These are phyloP conservation scores for Aspergillus sp. DNA, from an alignment of 2,329 filamentous ascomycete genomes.

Conservation along the genomic window DNA sequence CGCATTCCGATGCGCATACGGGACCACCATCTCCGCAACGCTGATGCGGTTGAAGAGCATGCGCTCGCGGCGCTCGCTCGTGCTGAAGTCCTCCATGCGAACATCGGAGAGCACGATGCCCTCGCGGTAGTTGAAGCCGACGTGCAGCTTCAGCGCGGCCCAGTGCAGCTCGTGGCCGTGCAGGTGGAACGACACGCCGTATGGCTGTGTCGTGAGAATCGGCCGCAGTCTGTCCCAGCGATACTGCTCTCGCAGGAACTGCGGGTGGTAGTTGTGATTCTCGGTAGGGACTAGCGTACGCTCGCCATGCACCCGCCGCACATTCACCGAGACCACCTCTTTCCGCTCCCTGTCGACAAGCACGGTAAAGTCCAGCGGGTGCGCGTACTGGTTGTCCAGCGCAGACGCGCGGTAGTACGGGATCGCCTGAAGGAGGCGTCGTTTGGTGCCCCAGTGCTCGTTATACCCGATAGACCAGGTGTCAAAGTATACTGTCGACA, in stretches of 20 bases:
- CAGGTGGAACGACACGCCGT: constrained; percentile 28
- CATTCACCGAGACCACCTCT: constrained; percentile 26
- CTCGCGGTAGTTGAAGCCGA: constrained; percentile 52
- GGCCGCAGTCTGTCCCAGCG: constrained; percentile 5
- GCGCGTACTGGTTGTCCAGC: constrained; percentile 32
- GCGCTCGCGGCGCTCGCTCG: constrained; percentile 22
- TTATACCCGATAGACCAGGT: constrained; percentile 38
- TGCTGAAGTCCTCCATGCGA: constrained; percentile 25
- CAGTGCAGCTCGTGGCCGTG: constrained; percentile 28
- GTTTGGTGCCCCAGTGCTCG: constrained; percentile 34
- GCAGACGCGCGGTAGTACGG: constrained; percentile 29
- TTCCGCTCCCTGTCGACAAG: constrained; percentile 27
- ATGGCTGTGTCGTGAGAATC: constrained; percentile 27
- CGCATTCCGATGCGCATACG: constrained; percentile 46
- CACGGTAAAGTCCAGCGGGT: constrained; percentile 27
- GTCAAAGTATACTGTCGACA: constrained; percentile 34
- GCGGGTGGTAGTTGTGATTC: constrained; percentile 3
- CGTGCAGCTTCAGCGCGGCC: constrained; percentile 34
- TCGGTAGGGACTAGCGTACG: background rate
- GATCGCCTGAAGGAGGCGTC: constrained; percentile 32
- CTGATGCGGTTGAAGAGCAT: constrained; percentile 30
- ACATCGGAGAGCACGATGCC: constrained; percentile 56
- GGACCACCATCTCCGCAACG: constrained; percentile 28
- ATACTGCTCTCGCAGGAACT: constrained; percentile 1
- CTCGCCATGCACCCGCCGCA: constrained; percentile 3